phyloP scores from a whole-genome alignment of 352 stramenopile species.

The Globisporangium heterothallicum region DNA sequence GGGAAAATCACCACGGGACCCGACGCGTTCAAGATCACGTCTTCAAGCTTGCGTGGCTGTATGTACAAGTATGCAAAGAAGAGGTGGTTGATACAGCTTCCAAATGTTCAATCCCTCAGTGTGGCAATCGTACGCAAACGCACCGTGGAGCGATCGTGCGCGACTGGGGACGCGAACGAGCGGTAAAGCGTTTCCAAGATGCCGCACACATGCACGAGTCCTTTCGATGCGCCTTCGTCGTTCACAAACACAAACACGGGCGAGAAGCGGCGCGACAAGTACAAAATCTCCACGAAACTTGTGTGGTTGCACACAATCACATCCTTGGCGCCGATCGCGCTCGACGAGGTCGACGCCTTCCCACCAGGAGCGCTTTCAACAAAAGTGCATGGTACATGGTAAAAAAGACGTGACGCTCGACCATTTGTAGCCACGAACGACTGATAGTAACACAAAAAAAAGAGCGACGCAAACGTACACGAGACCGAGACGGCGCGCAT shows the following conservation, averaged over 20 bases:
- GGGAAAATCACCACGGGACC: slow-evolving; percentile 71
- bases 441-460: background rate
- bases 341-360: slow-evolving; percentile 18
- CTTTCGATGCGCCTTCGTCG: slow-evolving; percentile 43
- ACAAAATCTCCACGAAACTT: slow-evolving; percentile 75
- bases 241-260: slow-evolving; percentile 69
- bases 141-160: slow-evolving; percentile 28
- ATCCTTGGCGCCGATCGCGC: slow-evolving; percentile 40
- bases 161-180: slow-evolving; percentile 42
- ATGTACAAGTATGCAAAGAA: background rate
- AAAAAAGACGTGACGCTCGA: too few species aligned
- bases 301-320: slow-evolving; percentile 82
- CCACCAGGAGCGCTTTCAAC: slow-evolving; percentile 17
- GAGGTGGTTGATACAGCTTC: background rate
- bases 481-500: slow-evolving; percentile 68
- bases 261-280: slow-evolving; percentile 72
- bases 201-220: slow-evolving; percentile 58
- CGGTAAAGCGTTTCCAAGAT: slow-evolving; percentile 63
- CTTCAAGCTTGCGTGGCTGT: slow-evolving; percentile 49
- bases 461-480: slow-evolving; percentile 20
- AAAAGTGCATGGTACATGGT: background rate
- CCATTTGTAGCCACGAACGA: too few species aligned
- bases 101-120: background rate
- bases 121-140: too few species aligned
- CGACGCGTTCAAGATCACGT: slow-evolving; percentile 55